A percentile compares a stretch with the other conserved stretches of the same genome.
Evolutionary conservation across 352 stramenopile species (phyloP).

Genomic region (Elongisporangium prolatum): DNA sequence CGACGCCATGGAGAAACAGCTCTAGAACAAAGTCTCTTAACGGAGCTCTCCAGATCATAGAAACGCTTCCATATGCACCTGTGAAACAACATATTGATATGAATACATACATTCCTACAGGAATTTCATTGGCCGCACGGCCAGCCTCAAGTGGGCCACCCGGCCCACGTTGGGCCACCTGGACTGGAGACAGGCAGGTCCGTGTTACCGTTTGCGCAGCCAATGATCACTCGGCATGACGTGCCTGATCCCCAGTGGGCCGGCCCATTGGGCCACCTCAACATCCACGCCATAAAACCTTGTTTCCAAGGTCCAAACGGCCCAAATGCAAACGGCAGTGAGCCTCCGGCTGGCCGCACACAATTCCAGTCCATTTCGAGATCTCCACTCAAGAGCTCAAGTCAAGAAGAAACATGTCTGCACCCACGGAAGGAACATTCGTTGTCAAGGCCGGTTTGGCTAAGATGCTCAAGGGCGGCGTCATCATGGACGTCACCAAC

Average conservation of each 20-base stretch:
- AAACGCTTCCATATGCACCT: not conserved
- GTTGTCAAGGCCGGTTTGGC: constrained; percentile 95
- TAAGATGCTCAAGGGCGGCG: constrained; percentile 98
- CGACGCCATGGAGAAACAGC: constrained; percentile 43
- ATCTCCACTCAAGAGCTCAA: constrained; percentile 6
- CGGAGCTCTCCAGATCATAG: constrained; percentile 1
- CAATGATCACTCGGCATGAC: not conserved
- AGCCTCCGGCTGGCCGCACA: constrained; percentile 8
- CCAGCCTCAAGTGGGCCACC: constrained; percentile 14
- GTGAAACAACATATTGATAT: not conserved
- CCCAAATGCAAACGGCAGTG: not conserved
- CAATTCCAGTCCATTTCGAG: not conserved
- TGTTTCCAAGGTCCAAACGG: constrained; percentile 9
- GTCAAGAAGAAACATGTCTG: constrained; percentile 6
- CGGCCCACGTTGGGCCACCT: constrained; percentile 15
- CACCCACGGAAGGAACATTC: constrained; percentile 70
- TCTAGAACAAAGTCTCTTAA: constrained; percentile 15
- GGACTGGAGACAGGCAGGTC: too few relatives aligned
- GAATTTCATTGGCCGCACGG: constrained; percentile 1
- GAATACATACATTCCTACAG: not conserved
- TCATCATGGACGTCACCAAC: constrained; percentile 97
- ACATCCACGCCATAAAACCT: constrained; percentile 17
- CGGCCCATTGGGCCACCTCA: not conserved
- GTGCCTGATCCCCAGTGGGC: not conserved
- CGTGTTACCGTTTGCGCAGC: constrained; percentile 12